Percentiles rank a stretch among this genome's conserved stretches.
These are phyloP conservation scores for Vicia faba DNA, from an alignment of 306 rosid species.

Conservation along the genomic window DNA sequence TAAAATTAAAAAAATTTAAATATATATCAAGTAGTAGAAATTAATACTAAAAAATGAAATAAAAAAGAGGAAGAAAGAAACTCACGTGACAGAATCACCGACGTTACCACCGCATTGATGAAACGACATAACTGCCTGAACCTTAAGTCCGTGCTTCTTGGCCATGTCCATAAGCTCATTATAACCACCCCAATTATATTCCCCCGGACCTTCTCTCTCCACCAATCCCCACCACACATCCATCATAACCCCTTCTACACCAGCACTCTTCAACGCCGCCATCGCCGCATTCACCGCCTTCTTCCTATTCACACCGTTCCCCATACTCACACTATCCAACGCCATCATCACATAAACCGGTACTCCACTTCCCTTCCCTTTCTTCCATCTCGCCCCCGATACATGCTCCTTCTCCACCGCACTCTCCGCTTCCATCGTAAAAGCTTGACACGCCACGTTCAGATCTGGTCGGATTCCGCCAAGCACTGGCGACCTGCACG, in stretches of 20 bases:
- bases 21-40: background rate
- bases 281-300: conserved; percentile 89
- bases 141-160: conserved; percentile 83
- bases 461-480: conserved; percentile 60
- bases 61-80: background rate
- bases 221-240: conserved; percentile 99
- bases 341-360: conserved; percentile 99
- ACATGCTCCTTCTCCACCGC: conserved; percentile 41
- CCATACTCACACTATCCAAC: conserved; percentile 81
- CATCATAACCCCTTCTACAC: conserved; percentile 93
- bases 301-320: conserved; percentile 69
- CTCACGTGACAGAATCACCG: conserved; percentile 89
- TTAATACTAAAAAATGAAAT: background rate
- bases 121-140: conserved; percentile 97
- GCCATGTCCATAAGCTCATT: conserved; percentile 86
- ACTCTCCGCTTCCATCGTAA: conserved; percentile 39
- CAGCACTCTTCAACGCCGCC: conserved; percentile 87
- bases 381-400: conserved; percentile 4
- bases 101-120: conserved; percentile 99
- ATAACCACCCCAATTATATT: conserved; percentile 92
- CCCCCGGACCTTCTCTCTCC: conserved; percentile 71
- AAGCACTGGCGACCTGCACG: conserved; percentile 52
- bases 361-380: conserved; percentile 52
- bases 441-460: conserved; percentile 69
- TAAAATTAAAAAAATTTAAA: background rate